Evolutionary conservation across 495 filamentous ascomycete species (phyloP).

Genomic region (Penicillium tannophilum): DNA sequence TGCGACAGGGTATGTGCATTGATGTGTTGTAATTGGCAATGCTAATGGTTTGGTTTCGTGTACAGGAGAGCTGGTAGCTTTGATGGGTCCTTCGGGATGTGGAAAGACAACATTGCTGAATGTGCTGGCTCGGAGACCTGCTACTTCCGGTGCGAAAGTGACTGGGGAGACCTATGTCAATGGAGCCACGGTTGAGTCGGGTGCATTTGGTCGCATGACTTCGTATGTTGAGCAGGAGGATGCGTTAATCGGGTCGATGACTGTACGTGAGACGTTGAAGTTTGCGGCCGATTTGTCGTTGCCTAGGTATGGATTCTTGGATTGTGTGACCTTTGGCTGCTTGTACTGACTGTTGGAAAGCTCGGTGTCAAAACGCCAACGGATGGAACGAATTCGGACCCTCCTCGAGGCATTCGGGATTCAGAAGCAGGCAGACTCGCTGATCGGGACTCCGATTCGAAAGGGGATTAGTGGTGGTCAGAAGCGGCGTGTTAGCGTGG

Average conservation of each 20-base stretch:
- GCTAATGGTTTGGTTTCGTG: background rate
- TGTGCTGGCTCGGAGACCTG: constrained; percentile 63
- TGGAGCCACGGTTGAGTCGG: constrained; percentile 40
- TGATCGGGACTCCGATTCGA: constrained; percentile 76
- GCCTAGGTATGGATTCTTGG: constrained; percentile 45
- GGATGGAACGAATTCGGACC: constrained; percentile 54
- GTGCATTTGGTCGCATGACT: constrained; percentile 49
- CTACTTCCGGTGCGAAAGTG: constrained; percentile 48
- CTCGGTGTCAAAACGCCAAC: constrained; percentile 46
- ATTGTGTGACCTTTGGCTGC: background rate
- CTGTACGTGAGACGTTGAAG: constrained; percentile 72
- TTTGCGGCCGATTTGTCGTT: constrained; percentile 66
- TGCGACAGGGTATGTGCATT: constrained; percentile 29
- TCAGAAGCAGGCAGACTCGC: constrained; percentile 59
- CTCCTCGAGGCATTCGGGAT: constrained; percentile 65
- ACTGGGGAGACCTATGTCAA: constrained; percentile 59
- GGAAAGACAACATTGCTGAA: constrained; percentile 82
- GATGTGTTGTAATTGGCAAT: background rate
- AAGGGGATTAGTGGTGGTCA: constrained; percentile 83
- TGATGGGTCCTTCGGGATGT: constrained; percentile 76
- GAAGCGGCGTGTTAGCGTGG: constrained; percentile 75
- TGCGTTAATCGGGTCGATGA: constrained; percentile 75
- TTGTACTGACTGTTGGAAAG: constrained; percentile 23
- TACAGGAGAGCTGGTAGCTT: constrained; percentile 68
- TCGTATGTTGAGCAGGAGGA: constrained; percentile 87